phyloP scores from a whole-genome alignment of 257 asterid species.

The Capsicum baccatum region DNA sequence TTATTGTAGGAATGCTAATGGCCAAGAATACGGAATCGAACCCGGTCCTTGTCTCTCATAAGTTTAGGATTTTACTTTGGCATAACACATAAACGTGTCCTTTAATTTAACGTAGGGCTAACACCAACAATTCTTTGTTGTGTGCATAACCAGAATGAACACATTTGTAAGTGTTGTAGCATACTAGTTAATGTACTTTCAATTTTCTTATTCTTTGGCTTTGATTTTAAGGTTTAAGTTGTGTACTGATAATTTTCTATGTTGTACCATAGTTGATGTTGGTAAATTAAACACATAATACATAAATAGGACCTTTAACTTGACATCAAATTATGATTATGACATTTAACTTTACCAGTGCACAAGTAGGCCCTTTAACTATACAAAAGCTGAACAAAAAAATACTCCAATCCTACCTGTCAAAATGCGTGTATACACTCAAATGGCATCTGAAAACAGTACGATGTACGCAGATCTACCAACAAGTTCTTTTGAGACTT shows the following conservation, averaged over 20 bases:
- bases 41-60: constrained; percentile 58
- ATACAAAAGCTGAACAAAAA: no score
- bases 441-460: no score
- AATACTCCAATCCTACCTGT: no score
- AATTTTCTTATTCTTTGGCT: neutral
- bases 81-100: neutral
- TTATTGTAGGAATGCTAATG: constrained; percentile 54
- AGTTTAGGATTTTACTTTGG: constrained; percentile 2
- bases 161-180: neutral
- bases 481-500: no score
- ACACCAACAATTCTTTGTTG: neutral
- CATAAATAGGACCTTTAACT: no score
- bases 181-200: neutral
- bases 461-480: no score
- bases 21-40: constrained; percentile 44
- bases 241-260: neutral
- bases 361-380: no score
- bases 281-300: no score
- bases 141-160: neutral
- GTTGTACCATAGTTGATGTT: neutral
- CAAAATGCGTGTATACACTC: no score
- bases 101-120: neutral
- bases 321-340: no score
- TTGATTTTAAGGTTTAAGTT: neutral
- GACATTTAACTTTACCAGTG: no score